Base-by-base conservation (phyloP, 805 yeast species). In the Zygotorulaspora florentina region DNA sequence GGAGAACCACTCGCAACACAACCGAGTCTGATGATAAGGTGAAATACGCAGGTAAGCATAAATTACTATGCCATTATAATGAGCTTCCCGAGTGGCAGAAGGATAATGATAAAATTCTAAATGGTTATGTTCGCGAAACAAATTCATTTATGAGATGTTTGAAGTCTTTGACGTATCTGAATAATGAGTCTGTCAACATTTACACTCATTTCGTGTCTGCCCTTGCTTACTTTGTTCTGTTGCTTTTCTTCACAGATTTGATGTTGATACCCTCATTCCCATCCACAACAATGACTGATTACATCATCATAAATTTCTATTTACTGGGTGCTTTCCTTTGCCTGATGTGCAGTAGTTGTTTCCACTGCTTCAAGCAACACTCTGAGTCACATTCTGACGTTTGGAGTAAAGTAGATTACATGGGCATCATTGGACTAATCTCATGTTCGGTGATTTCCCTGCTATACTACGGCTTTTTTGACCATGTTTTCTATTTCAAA, bases 111-210 rank as follows among this genome's bases (percentile, higher is more conserved):
- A 80, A 64, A 58, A 85, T 85, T 38, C 59, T 69, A 34, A 68
- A 79, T 0, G 88, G 88, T 3, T 85, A 85, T 55, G 82, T 85
- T 15, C 72, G 70, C 28, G 80, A 76, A 44, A 77, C 86, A 0
- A 53, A 62, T 28, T 76, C 83, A 26, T 73, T 66, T 50, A 40
- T 46, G 35, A 65, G 62, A 39, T 79, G 85, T 47, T 46, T 80
- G 13, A 53, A 66, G 33, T 75, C 85, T 2, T 61, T 84, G 38
- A 52, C 69, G 7, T 79, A 76, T 52, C 52, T 81, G 35, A 88
- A 85, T 64, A 85, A 85, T 54, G 93, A 85, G 63, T 69, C 87
- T 0, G 80, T 83, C 15, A 85, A 85, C 59, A 81, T 85, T 18
- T 84, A 82, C 66, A 65, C 84, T 3, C 93, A 85, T 58, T 63